These are phyloP conservation scores for Pseudopithomyces maydicus DNA, from an alignment of 2,329 filamentous ascomycete species.

Conservation along the genomic window DNA sequence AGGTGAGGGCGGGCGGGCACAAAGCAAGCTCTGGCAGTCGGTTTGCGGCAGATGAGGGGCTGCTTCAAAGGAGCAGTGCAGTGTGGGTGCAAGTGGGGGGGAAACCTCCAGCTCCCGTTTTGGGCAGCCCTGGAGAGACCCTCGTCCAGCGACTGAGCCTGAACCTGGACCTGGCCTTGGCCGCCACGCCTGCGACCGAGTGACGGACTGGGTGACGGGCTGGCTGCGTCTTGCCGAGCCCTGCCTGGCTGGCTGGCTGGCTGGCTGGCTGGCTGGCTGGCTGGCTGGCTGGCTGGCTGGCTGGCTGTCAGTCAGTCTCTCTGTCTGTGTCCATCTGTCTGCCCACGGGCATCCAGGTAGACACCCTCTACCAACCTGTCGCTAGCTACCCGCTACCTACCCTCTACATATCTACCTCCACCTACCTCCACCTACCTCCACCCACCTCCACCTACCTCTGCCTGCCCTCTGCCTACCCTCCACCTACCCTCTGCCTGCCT, in stretches of 20 bases:
- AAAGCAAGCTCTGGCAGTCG: conserved; percentile 19
- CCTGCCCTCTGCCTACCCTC: too few relatives aligned
- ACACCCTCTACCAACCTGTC: too few relatives aligned
- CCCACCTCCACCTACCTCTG: not conserved
- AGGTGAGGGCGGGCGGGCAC: conserved; percentile 10
- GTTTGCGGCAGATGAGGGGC: conserved; percentile 20
- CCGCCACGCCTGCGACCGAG: not conserved
- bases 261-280: not conserved
- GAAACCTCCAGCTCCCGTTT: not conserved
- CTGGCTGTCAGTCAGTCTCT: too few relatives aligned
- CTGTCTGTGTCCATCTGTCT: too few relatives aligned
- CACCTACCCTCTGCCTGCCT: conserved; percentile 1
- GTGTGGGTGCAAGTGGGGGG: conserved; percentile 1
- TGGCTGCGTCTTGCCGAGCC: not conserved
- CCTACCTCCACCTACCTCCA: conserved; percentile 5
- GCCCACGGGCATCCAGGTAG: too few relatives aligned
- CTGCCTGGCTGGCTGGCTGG: conserved; percentile 15
- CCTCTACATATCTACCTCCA: too few relatives aligned
- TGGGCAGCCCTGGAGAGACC: not conserved
- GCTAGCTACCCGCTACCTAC: too few relatives aligned
- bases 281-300: conserved; percentile 16
- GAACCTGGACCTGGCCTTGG: not conserved
- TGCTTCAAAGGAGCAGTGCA: conserved; percentile 8
- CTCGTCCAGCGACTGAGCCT: too few relatives aligned
- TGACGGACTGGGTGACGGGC: not conserved